Evolutionary conservation across 441 rosid genomes (phyloP).

Genomic region (Erodium chrysanthum): DNA sequence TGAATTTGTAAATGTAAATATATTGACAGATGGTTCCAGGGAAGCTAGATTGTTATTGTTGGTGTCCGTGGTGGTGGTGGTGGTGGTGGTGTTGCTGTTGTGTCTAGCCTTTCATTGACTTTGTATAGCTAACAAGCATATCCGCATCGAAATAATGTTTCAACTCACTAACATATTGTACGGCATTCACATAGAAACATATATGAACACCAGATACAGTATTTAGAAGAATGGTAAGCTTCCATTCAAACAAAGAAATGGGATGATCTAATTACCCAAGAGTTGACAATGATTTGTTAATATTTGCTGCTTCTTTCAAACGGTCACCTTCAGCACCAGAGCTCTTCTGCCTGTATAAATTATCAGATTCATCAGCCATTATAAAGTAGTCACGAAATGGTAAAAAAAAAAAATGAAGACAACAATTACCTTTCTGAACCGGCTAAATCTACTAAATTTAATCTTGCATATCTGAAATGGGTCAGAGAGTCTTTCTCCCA

Average conservation of each 20-base stretch:
- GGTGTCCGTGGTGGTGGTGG: no score
- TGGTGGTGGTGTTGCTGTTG: neutral
- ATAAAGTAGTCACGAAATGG: conserved; percentile 13
- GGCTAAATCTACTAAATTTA: conserved; percentile 93
- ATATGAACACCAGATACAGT: neutral
- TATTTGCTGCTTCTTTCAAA: conserved; percentile 89
- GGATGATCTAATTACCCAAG: conserved; percentile 51
- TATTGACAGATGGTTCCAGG: neutral
- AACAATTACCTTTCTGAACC: conserved; percentile 78
- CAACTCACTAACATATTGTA: conserved; percentile 1
- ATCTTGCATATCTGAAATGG: conserved; percentile 82
- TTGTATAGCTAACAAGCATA: conserved; percentile 2
- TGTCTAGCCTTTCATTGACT: neutral
- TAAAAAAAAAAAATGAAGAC: neutral
- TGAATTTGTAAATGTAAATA: neutral
- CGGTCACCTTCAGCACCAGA: conserved; percentile 99
- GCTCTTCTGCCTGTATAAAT: conserved; percentile 65
- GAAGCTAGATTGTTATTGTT: neutral
- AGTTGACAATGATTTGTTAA: conserved; percentile 85
- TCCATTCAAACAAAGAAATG: conserved; percentile 6
- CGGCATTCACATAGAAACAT: neutral
- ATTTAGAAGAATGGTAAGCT: neutral
- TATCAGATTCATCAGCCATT: conserved; percentile 1
- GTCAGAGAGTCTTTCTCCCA: conserved; percentile 92
- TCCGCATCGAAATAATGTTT: neutral